Conservation (phyloP, 257 asterid species). For the Scutellaria baicalensis region DNA sequence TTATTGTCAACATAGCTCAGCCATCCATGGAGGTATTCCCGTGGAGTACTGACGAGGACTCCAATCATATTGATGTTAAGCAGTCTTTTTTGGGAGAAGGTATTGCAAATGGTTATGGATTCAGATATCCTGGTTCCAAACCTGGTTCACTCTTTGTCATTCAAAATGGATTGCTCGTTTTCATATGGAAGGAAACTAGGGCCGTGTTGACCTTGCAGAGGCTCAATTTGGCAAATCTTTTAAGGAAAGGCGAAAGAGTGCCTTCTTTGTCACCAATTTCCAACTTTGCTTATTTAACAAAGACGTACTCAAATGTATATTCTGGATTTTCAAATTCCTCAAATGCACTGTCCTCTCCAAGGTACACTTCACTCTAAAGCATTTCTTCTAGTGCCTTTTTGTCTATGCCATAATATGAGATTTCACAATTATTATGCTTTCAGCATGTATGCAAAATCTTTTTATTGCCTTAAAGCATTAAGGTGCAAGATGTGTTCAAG, state of each 20-base stretch:
- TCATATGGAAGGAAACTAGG: slow-evolving; percentile 76
- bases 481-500: neutral
- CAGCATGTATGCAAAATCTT: neutral
- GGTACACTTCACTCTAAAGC: slow-evolving; percentile 25
- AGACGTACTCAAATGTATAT: slow-evolving; percentile 77
- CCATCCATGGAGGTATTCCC: slow-evolving; percentile 70
- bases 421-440: neutral
- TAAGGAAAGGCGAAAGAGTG: slow-evolving; percentile 75
- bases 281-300: slow-evolving; percentile 75
- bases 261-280: slow-evolving; percentile 69
- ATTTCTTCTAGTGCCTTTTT: slow-evolving; percentile 1
- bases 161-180: slow-evolving; percentile 60
- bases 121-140: slow-evolving; percentile 86
- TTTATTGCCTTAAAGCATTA: neutral
- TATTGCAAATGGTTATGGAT: slow-evolving; percentile 85
- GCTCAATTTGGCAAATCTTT: slow-evolving; percentile 57
- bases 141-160: slow-evolving; percentile 83
- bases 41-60: slow-evolving; percentile 49
- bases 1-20: slow-evolving; percentile 48
- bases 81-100: slow-evolving; percentile 72
- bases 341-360: slow-evolving; percentile 42
- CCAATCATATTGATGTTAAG: slow-evolving; percentile 21
- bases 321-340: slow-evolving; percentile 62
- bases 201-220: slow-evolving; percentile 72
- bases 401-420: neutral